These are phyloP conservation scores for Insectozyma bohioensis DNA, from an alignment of 1,139 yeast species.

Conservation along the genomic window DNA sequence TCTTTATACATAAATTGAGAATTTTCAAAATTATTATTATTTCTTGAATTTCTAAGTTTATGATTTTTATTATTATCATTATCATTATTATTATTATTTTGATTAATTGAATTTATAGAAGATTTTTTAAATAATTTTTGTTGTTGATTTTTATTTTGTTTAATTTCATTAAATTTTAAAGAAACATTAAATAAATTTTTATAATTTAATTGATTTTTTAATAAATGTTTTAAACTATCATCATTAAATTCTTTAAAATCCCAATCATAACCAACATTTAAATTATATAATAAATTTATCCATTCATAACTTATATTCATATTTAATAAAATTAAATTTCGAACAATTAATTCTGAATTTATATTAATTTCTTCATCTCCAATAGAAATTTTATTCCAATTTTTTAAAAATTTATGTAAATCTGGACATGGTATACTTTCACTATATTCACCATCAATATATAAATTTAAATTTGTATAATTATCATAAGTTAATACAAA, in stretches of 20 bases:
- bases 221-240: slow-evolving; percentile 29
- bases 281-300: slow-evolving; percentile 35
- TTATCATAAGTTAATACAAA: slow-evolving; percentile 40
- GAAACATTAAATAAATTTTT: slow-evolving; percentile 27
- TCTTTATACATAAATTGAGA: slow-evolving; percentile 8
- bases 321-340: slow-evolving; percentile 34
- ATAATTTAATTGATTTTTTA: slow-evolving; percentile 32
- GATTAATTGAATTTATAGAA: slow-evolving; percentile 3
- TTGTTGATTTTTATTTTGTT: slow-evolving; percentile 11
- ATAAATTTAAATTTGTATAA: slow-evolving; percentile 37
- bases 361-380: slow-evolving; percentile 24
- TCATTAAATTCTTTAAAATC: slow-evolving; percentile 30
- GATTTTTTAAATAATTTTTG: slow-evolving; percentile 4
- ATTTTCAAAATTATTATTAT: neutral
- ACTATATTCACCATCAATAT: slow-evolving; percentile 42
- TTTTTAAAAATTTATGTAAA: slow-evolving; percentile 24
- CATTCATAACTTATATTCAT: slow-evolving; percentile 34
- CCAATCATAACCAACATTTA: slow-evolving; percentile 44
- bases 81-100: slow-evolving; percentile 1
- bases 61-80: neutral
- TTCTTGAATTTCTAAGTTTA: slow-evolving; percentile 9
- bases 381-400: slow-evolving; percentile 42
- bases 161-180: slow-evolving; percentile 24
- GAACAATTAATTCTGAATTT: slow-evolving; percentile 31
- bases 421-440: slow-evolving; percentile 48